phyloP scores from a whole-genome alignment of 2,329 filamentous ascomycete species.

The Beauveria scarabaeidicola region DNA sequence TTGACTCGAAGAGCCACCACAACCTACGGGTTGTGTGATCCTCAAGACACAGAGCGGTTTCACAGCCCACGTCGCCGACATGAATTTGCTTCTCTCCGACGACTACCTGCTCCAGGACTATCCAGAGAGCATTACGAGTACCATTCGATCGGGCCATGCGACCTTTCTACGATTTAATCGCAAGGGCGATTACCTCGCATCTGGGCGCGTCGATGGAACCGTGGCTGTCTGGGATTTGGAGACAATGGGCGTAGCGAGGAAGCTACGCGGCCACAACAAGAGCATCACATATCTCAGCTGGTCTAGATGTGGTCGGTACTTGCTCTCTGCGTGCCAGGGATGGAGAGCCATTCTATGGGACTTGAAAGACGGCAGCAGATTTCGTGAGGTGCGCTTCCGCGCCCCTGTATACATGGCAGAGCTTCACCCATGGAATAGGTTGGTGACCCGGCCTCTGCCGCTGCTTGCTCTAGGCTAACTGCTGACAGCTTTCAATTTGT shows the following conservation, averaged over 20 bases:
- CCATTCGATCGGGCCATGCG: conserved; percentile 64
- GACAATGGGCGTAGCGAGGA: conserved; percentile 92
- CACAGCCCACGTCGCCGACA: conserved; percentile 20
- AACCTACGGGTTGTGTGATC: not conserved
- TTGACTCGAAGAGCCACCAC: not conserved
- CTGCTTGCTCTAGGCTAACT: conserved; percentile 15
- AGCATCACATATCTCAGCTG: conserved; percentile 93
- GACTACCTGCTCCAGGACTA: conserved; percentile 69
- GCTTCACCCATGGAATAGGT: conserved; percentile 86
- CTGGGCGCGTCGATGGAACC: conserved; percentile 86
- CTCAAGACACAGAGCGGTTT: not conserved
- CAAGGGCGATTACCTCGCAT: conserved; percentile 88
- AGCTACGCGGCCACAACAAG: conserved; percentile 84
- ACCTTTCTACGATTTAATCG: conserved; percentile 79
- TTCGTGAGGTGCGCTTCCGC: conserved; percentile 83
- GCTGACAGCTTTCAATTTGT: conserved; percentile 70
- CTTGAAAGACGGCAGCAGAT: conserved; percentile 57
- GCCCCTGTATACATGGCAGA: conserved; percentile 94
- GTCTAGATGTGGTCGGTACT: conserved; percentile 84
- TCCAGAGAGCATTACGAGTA: conserved; percentile 81
- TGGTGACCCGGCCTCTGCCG: conserved; percentile 16
- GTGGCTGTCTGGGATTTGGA: conserved; percentile 96
- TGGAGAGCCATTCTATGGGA: conserved; percentile 98
- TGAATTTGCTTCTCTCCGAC: conserved; percentile 54
- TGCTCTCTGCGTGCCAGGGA: conserved; percentile 88